phyloP scores from a whole-genome alignment of 2,329 filamentous ascomycete genomes.

The Verticillium nonalfalfae region DNA sequence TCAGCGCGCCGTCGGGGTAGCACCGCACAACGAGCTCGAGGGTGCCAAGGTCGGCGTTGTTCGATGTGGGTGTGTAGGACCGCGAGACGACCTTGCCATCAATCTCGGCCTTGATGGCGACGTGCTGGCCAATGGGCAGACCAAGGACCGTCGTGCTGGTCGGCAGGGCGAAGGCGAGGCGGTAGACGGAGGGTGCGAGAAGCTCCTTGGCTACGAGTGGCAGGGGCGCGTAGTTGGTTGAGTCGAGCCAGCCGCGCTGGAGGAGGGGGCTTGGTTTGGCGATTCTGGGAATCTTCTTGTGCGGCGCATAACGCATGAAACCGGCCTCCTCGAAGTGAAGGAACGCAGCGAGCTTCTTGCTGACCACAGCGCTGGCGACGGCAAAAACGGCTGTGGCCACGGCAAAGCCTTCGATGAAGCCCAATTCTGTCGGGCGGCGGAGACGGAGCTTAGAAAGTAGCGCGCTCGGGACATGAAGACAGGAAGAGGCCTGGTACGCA shows the following conservation, averaged over 20 bases:
- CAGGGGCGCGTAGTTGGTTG: conserved; percentile 38
- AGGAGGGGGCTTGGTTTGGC: conserved; percentile 30
- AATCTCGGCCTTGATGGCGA: conserved; percentile 42
- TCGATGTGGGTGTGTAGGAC: conserved; percentile 49
- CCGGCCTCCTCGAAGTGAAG: conserved; percentile 23
- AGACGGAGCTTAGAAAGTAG: conserved; percentile 11
- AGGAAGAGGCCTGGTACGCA: conserved; percentile 11
- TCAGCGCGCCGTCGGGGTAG: conserved; percentile 45
- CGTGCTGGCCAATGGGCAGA: conserved; percentile 50
- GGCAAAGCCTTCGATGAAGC: conserved; percentile 30
- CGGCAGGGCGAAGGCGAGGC: conserved; percentile 42
- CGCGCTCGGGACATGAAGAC: conserved; percentile 6
- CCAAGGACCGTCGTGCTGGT: conserved; percentile 36
- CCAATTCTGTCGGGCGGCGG: conserved; percentile 2
- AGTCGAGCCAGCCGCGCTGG: conserved; percentile 40
- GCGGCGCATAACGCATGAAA: conserved; percentile 26
- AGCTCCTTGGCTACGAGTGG: conserved; percentile 32
- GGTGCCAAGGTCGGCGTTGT: conserved; percentile 39
- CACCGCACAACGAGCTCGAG: conserved; percentile 45
- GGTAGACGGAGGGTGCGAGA: conserved; percentile 36
- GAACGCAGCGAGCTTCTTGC: conserved; percentile 21
- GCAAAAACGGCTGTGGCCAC: conserved; percentile 25
- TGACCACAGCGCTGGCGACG: conserved; percentile 20
- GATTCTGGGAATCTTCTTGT: conserved; percentile 30
- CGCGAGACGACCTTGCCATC: conserved; percentile 38